Conservation (phyloP, 495 filamentous ascomycete species). For the Aspergillus ellipticus region DNA sequence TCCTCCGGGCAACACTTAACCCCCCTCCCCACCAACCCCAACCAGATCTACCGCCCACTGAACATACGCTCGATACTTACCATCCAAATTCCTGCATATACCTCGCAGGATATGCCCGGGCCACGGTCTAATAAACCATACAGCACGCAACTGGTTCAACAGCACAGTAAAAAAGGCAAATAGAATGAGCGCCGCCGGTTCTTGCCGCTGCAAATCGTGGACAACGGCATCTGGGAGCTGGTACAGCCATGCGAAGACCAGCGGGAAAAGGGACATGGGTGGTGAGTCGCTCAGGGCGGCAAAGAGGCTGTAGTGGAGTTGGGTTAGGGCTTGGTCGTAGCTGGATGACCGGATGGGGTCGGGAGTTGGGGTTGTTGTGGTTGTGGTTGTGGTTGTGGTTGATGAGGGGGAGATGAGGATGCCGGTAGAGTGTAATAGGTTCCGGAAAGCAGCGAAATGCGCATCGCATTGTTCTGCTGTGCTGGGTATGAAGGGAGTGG, state of each 20-base stretch:
- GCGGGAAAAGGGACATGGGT: background rate
- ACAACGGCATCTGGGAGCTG: conserved; percentile 4
- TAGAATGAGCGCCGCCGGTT: conserved; percentile 6
- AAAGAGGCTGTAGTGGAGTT: background rate
- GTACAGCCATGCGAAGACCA: conserved; percentile 8
- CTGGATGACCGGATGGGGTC: background rate
- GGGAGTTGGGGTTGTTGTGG: background rate
- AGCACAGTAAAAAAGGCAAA: conserved; percentile 11
- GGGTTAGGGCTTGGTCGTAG: background rate
- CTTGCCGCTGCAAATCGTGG: conserved; percentile 1
- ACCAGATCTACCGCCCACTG: conserved; percentile 1
- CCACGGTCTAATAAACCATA: conserved; percentile 13
- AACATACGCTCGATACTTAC: background rate
- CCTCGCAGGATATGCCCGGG: conserved; percentile 12
- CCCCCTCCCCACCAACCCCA: too few relatives aligned
- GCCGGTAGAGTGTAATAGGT: too few relatives aligned
- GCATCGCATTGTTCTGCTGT: background rate
- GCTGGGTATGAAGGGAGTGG: too few relatives aligned
- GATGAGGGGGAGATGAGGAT: too few relatives aligned
- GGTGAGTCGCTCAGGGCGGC: background rate
- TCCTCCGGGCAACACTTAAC: too few relatives aligned
- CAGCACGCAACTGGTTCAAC: conserved; percentile 3
- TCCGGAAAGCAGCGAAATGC: background rate
- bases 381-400: too few relatives aligned
- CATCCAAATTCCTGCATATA: background rate